Base-by-base conservation (phyloP, 129 eudicot species). In the Dittrichia graveolens region DNA sequence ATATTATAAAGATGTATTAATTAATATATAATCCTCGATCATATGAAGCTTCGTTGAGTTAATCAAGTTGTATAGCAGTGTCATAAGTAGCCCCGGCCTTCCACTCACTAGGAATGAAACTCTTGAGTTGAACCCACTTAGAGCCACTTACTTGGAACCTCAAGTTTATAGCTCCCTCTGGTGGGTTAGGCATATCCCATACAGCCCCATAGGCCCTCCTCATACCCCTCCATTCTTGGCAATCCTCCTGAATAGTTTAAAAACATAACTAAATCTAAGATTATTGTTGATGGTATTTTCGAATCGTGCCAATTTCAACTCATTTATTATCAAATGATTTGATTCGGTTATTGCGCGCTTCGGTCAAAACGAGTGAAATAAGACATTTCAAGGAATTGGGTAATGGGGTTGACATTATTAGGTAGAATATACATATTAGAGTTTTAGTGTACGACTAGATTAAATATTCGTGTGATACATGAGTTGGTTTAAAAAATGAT, bases 101-200 rank as follows among this genome's bases (percentile, higher is more conserved):
- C 90, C 92, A 87, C 35, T 82, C 85, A 78, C 78, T 56, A 47
- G 96, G 73, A 70, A 86, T 58, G 35, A 81, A 76, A 63, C 59
- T 59, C 35, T 71, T 77, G 3, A 78, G 80, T 61, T 86, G 76
- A 39, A 89, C 79, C 90, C 89, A 86, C 38, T 72, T 86, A 19
- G 72, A 80, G 49, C 85, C 87, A 71, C 87, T 86, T 67, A 79
- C 84, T 70, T 79, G 87, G 65, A 86, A 74, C 78, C 96, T 82
- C 64, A 89, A 64, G 48, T 47, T 69, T n/a, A 82, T 58, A 35
- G 78, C 82, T 19, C 92, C 96, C 24, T 14, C 67, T 74, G 96
- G 96, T 77, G 92, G 92, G 67, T 80, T 86, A 3, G 87, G 80
- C 78, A 84, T 80, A 76, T 89, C 92, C 88, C 88, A 89, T 61